phyloP scores from a whole-genome alignment of 2,329 filamentous ascomycete genomes.

The Botrytis squamosa region DNA sequence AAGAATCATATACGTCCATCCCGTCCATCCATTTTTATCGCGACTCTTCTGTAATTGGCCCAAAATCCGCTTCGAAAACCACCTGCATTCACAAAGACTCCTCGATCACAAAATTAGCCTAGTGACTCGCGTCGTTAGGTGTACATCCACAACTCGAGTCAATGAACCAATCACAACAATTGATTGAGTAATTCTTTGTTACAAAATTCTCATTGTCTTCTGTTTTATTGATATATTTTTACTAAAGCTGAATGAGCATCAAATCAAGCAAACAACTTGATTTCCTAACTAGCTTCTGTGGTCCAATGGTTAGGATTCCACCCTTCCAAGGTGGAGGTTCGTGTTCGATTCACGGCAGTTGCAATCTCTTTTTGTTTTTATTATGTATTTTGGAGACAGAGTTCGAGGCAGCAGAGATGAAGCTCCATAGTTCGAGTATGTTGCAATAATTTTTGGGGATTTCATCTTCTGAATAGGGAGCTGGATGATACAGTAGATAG shows the following conservation, averaged over 20 bases:
- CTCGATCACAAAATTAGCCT: neutral
- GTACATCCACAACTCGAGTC: neutral
- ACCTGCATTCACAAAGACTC: neutral
- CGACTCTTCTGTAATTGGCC: neutral
- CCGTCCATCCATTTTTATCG: neutral
- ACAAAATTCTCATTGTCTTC: neutral
- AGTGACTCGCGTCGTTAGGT: neutral
- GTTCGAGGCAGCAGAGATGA: neutral
- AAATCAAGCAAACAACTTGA: neutral
- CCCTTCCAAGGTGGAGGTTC: conserved; percentile 1
- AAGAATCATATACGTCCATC: neutral
- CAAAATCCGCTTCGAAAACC: neutral
- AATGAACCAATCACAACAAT: neutral
- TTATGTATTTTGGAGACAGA: neutral
- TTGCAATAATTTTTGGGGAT: neutral
- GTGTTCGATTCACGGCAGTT: neutral
- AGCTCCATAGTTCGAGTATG: neutral
- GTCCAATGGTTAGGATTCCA: conserved; percentile 9
- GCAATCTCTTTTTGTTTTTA: neutral
- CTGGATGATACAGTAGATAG: neutral
- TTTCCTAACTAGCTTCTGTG: neutral
- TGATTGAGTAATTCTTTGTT: neutral
- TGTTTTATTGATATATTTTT: too few species aligned
- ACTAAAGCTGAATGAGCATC: fast-evolving
- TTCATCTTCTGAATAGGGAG: neutral